phyloP scores from a whole-genome alignment of 371 early-diverging fungal genomes.

The Zancudomyces culisetae region DNA sequence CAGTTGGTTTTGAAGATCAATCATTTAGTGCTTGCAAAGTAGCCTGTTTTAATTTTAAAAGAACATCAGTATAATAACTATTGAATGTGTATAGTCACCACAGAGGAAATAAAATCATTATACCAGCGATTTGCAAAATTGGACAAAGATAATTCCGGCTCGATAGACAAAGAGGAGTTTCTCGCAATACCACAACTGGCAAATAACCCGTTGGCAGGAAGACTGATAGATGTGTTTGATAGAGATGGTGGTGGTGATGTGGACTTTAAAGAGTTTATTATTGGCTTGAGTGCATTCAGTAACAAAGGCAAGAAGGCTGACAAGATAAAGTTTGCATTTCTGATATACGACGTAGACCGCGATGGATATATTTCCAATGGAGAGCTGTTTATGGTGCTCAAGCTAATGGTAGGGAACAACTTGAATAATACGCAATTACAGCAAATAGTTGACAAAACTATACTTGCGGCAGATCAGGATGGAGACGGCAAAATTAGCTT shows the following conservation, averaged over 20 bases:
- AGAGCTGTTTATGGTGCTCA: slow-evolving; percentile 86
- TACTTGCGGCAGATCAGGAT: slow-evolving; percentile 91
- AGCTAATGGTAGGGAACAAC: slow-evolving; percentile 96
- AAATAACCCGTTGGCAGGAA: slow-evolving; percentile 84
- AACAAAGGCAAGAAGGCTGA: slow-evolving; percentile 80
- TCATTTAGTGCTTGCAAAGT: too few species aligned
- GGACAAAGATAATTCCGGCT: slow-evolving; percentile 86
- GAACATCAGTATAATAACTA: too few species aligned
- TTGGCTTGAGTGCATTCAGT: slow-evolving; percentile 78
- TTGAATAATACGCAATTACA: slow-evolving; percentile 86
- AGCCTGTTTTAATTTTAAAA: too few species aligned
- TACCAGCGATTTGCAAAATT: slow-evolving; percentile 92
- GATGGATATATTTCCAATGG: slow-evolving; percentile 96
- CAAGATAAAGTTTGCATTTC: slow-evolving; percentile 89
- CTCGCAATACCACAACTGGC: slow-evolving; percentile 86
- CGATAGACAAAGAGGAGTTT: slow-evolving; percentile 91
- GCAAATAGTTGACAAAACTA: slow-evolving; percentile 98
- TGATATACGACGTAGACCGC: slow-evolving; percentile 96
- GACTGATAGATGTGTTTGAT: slow-evolving; percentile 90
- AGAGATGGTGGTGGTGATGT: slow-evolving; percentile 93
- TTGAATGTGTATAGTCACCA: slow-evolving; percentile 43
- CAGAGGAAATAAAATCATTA: slow-evolving; percentile 87
- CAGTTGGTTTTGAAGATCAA: too few species aligned
- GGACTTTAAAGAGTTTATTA: slow-evolving; percentile 93
- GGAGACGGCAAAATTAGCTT: slow-evolving; percentile 86